Conservation (phyloP, 495 filamentous ascomycete species). For the Penicillium canariense region DNA sequence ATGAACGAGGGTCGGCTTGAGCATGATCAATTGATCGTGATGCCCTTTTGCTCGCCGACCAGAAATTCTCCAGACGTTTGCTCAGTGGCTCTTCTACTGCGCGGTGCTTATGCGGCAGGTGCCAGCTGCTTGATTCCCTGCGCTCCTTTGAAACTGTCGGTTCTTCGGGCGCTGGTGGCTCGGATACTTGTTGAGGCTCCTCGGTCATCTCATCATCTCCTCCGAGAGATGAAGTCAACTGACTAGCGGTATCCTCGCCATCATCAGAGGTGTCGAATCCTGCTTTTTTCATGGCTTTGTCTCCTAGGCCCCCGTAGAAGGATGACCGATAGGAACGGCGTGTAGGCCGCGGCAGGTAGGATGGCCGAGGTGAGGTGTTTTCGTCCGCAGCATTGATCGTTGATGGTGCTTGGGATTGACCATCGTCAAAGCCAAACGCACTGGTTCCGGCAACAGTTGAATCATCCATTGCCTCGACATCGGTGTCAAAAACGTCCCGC, state of each 20-base stretch:
- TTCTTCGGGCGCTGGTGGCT: neutral
- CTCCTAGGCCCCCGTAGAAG: conserved; percentile 40
- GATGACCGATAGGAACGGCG: conserved; percentile 29
- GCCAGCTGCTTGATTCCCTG: conserved; percentile 29
- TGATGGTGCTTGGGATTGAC: conserved; percentile 27
- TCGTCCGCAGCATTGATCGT: conserved; percentile 18
- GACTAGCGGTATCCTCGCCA: conserved; percentile 32
- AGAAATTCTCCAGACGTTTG: conserved; percentile 42
- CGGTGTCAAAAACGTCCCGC: conserved; percentile 45
- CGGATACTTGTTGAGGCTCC: conserved; percentile 15
- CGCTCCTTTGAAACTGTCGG: neutral
- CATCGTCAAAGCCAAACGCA: conserved; percentile 36
- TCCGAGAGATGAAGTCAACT: conserved; percentile 31
- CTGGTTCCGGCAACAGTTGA: conserved; percentile 46
- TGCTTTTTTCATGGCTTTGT: conserved; percentile 36
- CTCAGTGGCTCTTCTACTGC: conserved; percentile 39
- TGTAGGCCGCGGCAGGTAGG: conserved; percentile 29
- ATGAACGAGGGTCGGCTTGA: conserved; percentile 21
- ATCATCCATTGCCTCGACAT: conserved; percentile 47
- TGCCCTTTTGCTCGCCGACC: conserved; percentile 37
- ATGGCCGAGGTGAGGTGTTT: conserved; percentile 20
- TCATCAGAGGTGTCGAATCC: conserved; percentile 38
- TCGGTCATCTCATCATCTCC: conserved; percentile 38
- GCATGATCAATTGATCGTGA: conserved; percentile 18
- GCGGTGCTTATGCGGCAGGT: conserved; percentile 28